Conservation (phyloP, 352 stramenopile species). For the Globisporangium takayamanum region DNA sequence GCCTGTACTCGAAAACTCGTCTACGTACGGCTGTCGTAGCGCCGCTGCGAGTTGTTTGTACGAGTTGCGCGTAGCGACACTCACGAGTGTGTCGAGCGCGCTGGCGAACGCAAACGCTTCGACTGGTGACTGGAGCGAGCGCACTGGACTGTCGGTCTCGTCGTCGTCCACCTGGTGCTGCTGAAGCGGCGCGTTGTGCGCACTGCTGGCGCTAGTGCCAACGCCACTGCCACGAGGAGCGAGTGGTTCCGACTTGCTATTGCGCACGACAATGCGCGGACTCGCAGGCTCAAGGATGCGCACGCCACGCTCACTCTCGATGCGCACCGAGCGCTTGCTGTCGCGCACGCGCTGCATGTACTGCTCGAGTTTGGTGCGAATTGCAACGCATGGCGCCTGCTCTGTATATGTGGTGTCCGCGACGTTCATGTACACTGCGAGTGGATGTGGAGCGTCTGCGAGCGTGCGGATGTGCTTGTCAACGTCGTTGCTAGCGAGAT, state of each 20-base stretch:
- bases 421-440: conserved; percentile 6
- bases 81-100: conserved; percentile 2
- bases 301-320: too few species aligned
- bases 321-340: too few species aligned
- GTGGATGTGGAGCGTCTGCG: not conserved
- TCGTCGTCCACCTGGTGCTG: not conserved
- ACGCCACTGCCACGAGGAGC: too few species aligned
- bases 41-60: not conserved
- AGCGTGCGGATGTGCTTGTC: conserved; percentile 4
- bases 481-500: not conserved
- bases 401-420: too few species aligned
- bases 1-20: conserved; percentile 3
- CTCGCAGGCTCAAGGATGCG: too few species aligned
- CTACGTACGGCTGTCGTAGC: conserved; percentile 1
- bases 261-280: too few species aligned
- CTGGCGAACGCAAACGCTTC: conserved; percentile 4
- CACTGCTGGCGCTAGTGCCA: not conserved
- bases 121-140: not conserved
- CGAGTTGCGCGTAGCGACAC: not conserved
- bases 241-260: too few species aligned
- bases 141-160: not conserved
- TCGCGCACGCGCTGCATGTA: too few species aligned
- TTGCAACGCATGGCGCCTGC: too few species aligned
- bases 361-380: too few species aligned
- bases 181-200: not conserved